Base-by-base conservation (phyloP, 495 filamentous ascomycete genomes). In the Xylaria flabelliformis region DNA sequence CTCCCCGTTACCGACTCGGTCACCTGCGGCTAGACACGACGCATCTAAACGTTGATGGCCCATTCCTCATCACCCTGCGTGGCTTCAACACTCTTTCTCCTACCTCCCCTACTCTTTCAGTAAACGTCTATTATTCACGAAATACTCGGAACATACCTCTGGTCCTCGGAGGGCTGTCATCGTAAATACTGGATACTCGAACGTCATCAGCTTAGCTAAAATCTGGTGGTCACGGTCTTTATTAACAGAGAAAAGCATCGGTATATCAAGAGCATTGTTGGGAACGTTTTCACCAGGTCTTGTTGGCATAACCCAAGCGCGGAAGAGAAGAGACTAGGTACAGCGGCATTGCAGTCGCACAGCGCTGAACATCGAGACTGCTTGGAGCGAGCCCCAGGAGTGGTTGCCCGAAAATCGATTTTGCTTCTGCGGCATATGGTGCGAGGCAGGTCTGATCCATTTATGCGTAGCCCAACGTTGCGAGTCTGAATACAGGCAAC, bases 341-440 rank as follows among this genome's bases (percentile, higher is more conserved):
- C 64, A 72, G 76, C 61, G 73, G 64, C 13, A 65, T 69, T 74
- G 72, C 70, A 73, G 77, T 78, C 62, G 71, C 74, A 78, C 77
- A 76, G 72, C 66, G 72, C 75, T 77, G 46, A 64, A 67, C 53
- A 50, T 72, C 63, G 63, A 66, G 74, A 62, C 64, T 72, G 58
- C 41, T 75, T 64, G 51, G 51, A 44, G 32, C 62, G 63, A 72
- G 62, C 15, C 41, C 53, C 63, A 67, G 63, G 9, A 58, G 34
- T 55, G 48, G 12, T 59, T 72, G 50, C 36, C 51, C 63, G 63
- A 72, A 50, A 67, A 67, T 59, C 69, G 67, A 72, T 66, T 75
- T 69, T 70, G 67, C 61, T 71, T 75, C 42, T 62, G 64, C 69
- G 71, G 55, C 46, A 67, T 68, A 53, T 73, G 68, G 74, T 78